phyloP scores from a whole-genome alignment of 164 flowering plant genomes.

The Buxus sempervirens region DNA sequence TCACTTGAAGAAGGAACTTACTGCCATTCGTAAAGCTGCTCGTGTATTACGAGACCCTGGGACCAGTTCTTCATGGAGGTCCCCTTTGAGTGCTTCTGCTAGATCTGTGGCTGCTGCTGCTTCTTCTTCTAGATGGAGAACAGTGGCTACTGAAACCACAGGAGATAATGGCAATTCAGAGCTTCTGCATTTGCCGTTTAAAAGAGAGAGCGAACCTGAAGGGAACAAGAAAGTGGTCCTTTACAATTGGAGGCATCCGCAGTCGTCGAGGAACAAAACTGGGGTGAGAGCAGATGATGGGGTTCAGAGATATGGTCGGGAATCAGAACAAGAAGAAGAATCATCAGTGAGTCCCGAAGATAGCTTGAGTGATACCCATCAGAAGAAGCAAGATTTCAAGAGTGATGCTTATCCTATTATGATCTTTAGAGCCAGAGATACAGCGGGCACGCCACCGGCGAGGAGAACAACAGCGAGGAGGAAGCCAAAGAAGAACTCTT shows the following conservation, averaged over 20 bases:
- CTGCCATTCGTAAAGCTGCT: conserved; percentile 84
- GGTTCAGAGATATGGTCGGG: no score
- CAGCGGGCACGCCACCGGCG: conserved; percentile 9
- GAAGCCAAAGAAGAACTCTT: conserved; percentile 17
- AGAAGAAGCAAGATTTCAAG: conserved; percentile 38
- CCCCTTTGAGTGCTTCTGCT: conserved; percentile 52
- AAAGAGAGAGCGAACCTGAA: conserved; percentile 5
- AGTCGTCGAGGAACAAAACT: conserved; percentile 46
- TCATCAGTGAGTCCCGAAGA: conserved; percentile 44
- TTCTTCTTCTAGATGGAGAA: conserved; percentile 20
- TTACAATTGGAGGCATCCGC: conserved; percentile 74
- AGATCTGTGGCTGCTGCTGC: conserved; percentile 41
- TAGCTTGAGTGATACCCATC: conserved; percentile 49
- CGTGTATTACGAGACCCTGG: conserved; percentile 83
- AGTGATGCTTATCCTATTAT: conserved; percentile 42
- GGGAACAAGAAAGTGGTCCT: conserved; percentile 55
- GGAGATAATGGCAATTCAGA: conserved; percentile 1
- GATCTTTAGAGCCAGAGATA: conserved; percentile 46
- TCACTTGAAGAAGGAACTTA: conserved; percentile 81
- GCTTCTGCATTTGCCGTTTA: conserved; percentile 6
- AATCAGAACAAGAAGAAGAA: conserved; percentile 18
- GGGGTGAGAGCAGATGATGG: conserved; percentile 28
- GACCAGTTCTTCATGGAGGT: conserved; percentile 81
- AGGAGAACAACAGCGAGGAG: conserved; percentile 36
- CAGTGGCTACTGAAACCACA: conserved; percentile 11